phyloP scores from a whole-genome alignment of 345 rosid genomes.

The Rhizophora apiculata region DNA sequence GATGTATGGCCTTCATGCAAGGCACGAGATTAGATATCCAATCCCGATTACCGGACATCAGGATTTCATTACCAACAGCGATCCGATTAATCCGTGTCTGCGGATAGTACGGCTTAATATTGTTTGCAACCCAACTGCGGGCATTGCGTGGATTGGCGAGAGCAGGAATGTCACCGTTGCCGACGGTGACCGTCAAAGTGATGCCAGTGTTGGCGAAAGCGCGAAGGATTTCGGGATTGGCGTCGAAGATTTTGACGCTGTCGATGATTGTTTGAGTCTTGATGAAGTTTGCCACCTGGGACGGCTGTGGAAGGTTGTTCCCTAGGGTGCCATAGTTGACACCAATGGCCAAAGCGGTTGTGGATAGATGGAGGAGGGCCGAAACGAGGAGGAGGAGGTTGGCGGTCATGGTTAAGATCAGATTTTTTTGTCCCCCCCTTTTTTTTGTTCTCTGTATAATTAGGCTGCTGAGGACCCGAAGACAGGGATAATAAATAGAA shows the following conservation, averaged over 20 bases:
- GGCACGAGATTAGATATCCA: slow-evolving; percentile 55
- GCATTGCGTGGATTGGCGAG: slow-evolving; percentile 42
- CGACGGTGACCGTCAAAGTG: slow-evolving; percentile 20
- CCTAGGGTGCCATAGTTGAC: slow-evolving; percentile 29
- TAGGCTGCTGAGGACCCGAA: background rate
- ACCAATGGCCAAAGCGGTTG: slow-evolving; percentile 20
- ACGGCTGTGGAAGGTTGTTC: slow-evolving; percentile 27
- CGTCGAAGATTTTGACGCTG: slow-evolving; percentile 29
- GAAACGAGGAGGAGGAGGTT: slow-evolving; percentile 3
- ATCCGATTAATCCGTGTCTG: slow-evolving; percentile 60
- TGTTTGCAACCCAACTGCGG: slow-evolving; percentile 50
- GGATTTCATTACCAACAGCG: slow-evolving; percentile 69
- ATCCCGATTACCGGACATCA: slow-evolving; percentile 35
- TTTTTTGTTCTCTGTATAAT: background rate
- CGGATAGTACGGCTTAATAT: slow-evolving; percentile 61
- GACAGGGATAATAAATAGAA: background rate
- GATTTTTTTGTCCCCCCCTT: background rate
- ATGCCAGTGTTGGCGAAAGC: slow-evolving; percentile 26
- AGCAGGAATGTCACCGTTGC: slow-evolving; percentile 52
- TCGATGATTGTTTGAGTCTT: slow-evolving; percentile 19
- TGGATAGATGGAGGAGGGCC: slow-evolving; percentile 14
- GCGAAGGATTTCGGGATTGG: slow-evolving; percentile 23
- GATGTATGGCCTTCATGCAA: slow-evolving; percentile 56
- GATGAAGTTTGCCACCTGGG: slow-evolving; percentile 29
- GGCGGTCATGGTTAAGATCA: background rate